Evolutionary conservation across 139 green algal genomes (phyloP).

Genomic region (Parachlorella kessleri): DNA sequence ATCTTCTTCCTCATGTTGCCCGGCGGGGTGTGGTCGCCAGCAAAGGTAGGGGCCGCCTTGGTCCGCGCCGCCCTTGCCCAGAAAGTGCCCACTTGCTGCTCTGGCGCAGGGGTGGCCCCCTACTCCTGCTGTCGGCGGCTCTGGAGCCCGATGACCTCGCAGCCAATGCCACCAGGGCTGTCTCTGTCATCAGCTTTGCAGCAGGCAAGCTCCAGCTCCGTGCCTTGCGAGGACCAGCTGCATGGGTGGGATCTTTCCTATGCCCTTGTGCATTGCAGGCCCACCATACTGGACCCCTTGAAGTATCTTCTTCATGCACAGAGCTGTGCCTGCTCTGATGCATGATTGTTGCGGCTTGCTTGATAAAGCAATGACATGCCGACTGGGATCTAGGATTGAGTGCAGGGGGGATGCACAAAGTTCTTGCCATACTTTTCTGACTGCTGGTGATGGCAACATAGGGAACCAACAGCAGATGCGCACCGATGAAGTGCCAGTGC

Average conservation of each 20-base stretch:
- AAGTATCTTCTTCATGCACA: not conserved
- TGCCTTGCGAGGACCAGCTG: not conserved
- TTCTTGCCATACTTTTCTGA: too few relatives aligned
- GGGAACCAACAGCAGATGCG: not conserved
- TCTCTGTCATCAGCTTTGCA: not conserved
- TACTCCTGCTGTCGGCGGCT: slow-evolving; percentile 23
- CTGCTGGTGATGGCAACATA: not conserved
- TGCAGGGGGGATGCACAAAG: too few relatives aligned
- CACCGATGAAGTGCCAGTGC: not conserved
- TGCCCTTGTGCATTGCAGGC: slow-evolving; percentile 54
- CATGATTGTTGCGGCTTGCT: not conserved
- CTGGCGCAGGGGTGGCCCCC: not conserved
- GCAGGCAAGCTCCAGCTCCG: not conserved
- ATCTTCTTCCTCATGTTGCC: not conserved
- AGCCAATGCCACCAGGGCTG: not conserved
- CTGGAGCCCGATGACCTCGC: slow-evolving; percentile 2
- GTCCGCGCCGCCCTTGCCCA: not conserved
- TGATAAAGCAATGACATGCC: not conserved
- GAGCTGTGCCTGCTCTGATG: not conserved
- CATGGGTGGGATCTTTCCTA: slow-evolving; percentile 19
- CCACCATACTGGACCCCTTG: slow-evolving; percentile 62
- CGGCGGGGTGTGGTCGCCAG: too few relatives aligned
- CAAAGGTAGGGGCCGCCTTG: not conserved
- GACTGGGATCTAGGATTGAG: too few relatives aligned
- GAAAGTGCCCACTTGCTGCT: not conserved